Conservation (phyloP, 1,284 basidiomycete species). For the Cryptococcus neoformans region DNA sequence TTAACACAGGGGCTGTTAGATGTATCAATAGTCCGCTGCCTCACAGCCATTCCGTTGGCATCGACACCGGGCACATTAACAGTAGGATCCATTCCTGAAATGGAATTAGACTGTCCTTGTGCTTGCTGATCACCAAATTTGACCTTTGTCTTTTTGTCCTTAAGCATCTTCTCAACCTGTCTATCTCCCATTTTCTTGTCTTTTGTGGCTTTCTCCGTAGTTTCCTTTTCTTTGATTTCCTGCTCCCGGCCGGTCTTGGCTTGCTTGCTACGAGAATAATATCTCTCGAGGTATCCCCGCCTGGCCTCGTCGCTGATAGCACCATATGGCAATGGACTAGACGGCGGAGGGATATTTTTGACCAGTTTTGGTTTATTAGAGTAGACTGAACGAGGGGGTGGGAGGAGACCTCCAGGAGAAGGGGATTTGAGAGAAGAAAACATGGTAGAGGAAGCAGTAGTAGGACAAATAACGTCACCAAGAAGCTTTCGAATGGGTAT, state of each 20-base stretch:
- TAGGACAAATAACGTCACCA: too few species aligned
- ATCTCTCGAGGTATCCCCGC: not conserved
- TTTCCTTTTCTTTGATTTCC: not conserved
- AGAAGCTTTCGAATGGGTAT: too few species aligned
- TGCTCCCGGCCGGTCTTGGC: not conserved
- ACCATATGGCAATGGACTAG: conserved; percentile 2
- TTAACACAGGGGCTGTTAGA: conserved; percentile 12
- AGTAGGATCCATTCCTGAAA: not conserved
- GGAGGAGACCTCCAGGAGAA: conserved; percentile 12
- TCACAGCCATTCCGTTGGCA: conserved; percentile 2
- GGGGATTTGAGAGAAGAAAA: not conserved
- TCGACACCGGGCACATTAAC: conserved; percentile 18
- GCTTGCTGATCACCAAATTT: not conserved
- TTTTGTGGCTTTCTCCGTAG: not conserved
- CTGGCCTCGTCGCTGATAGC: not conserved
- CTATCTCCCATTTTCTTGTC: not conserved
- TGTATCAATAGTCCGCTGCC: conserved; percentile 1
- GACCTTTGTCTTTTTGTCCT: not conserved
- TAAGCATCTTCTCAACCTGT: not conserved
- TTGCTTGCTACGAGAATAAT: not conserved
- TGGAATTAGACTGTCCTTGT: not conserved
- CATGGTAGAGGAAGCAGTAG: not conserved
- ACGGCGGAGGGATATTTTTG: conserved; percentile 1
- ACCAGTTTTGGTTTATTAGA: conserved; percentile 2
- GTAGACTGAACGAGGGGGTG: conserved; percentile 6